Base-by-base conservation (phyloP, 371 early-diverging fungal genomes). In the Mucor circinelloides region DNA sequence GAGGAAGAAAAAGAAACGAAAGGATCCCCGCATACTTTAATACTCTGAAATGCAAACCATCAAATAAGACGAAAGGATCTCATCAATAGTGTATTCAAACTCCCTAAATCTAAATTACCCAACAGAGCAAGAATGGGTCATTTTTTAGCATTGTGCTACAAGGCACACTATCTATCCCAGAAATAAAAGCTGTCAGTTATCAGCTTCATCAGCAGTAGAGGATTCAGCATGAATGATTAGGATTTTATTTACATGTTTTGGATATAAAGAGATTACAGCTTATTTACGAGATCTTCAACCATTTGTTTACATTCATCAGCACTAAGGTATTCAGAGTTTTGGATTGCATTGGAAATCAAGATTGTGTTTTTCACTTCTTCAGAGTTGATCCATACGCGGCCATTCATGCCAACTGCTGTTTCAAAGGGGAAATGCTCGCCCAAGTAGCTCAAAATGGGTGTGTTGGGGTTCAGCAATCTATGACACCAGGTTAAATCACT, bases 341-440 rank as follows among this genome's bases (percentile, higher is more conserved):
- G 85, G 56, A 96, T 90, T 1, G 91, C 91, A 64, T 92, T 93
- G 30, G 86, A 80, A 30, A 90, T 79, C 54, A 90, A 68, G 38
- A 94, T 89, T 32, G 88, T 90, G 57, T 84, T 74, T 38, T 78
- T 79, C 30, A 79, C 66, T 27, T 75, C 79, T 27, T 84, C 89
- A 10, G 93, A 86, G 32, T 92, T 91, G 59, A 97, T 73, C 97
- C 98, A 97, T 28, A 97, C 88, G 34, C 93, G 89, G 21, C 98
- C 98, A 75, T 98, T 98, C 82, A 95, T 86, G 15, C 97, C 98
- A 32, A 95, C 88, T 0, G 96, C 95, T 17, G 85, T 81, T 76
- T 98, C 97, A 71, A 95, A 96, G 0, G 95, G 89, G 38, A 95
- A 75, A 19, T 88, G 80, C 31, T 88, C 78, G 6, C 92, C 94